Percentiles rank a stretch among this genome's conserved stretches.
phyloP scores from a whole-genome alignment of 108 stramenopile species.

The Aureococcus anophagefferens region DNA sequence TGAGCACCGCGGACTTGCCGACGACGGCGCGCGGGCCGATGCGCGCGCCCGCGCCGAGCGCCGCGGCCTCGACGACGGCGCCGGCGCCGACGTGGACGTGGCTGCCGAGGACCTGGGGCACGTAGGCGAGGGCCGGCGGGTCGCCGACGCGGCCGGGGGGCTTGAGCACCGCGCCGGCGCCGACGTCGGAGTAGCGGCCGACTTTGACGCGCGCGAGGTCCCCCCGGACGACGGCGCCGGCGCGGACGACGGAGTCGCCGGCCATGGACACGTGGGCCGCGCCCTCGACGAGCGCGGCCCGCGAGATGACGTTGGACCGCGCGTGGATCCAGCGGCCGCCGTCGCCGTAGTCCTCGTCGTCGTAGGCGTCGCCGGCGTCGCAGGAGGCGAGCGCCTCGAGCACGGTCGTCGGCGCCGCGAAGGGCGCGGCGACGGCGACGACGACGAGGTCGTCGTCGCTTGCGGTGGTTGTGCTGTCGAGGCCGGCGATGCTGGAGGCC shows the following conservation, averaged over 20 bases:
- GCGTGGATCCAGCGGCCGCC: neutral
- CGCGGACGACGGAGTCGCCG: constrained; percentile 22
- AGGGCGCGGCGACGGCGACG: no score
- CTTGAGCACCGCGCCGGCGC: constrained; percentile 21
- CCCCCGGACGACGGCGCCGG: constrained; percentile 22
- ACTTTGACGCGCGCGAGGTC: constrained; percentile 21
- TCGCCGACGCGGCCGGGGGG: constrained; percentile 9
- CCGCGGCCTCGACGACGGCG: neutral
- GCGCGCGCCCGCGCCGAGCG: neutral
- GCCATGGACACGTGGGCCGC: neutral
- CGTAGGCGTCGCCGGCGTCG: no score
- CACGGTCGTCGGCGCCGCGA: no score
- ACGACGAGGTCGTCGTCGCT: no score
- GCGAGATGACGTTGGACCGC: neutral
- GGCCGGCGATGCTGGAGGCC: no score
- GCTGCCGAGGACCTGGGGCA: neutral
- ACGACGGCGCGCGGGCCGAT: neutral
- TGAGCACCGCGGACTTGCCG: neutral
- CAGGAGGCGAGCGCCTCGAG: no score
- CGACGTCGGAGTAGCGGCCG: constrained; percentile 26
- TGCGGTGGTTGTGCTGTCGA: no score
- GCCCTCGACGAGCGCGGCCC: neutral
- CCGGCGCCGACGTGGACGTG: neutral
- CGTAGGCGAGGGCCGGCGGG: no score
- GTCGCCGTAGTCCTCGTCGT: no score